Evolutionary conservation across 345 rosid genomes (phyloP), one percentile per base, ranked within the genome.

Genomic region (Citrus glauca): DNA sequence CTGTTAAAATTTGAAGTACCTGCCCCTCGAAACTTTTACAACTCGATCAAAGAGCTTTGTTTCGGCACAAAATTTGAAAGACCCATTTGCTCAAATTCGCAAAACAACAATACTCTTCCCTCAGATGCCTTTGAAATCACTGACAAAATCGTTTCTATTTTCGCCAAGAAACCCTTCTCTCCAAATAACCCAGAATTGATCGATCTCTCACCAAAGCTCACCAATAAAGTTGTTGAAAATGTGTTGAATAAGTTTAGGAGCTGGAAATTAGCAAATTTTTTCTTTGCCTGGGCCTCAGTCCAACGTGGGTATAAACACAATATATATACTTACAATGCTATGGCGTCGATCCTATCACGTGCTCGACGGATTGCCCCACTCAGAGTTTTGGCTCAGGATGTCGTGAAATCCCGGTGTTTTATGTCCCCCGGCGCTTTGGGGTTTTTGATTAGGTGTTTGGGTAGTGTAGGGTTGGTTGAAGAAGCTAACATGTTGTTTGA

Each of bases 341-440:
- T 95, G 97, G 97, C 98, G 1, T 86, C 85, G 24, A 83, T 91
- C 86, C 95, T 95, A 70, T 92, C 97, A 87, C 85, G 89, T 89
- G 98, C 92, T 95, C 98, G 98, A 91, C 95, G 89, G 81, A 88
- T 87, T 86, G 92, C 88, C 88, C 80, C 81, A 86, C 76, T 95
- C 85, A 91, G 77, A 80, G 72, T 16, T 73, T 83, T 95, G 82
- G 89, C 78, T 1, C 27, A 32, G 48, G 87, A 91, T 40, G 82
- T 90, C 74, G 56, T 91, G 19, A 78, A 45, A 80, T 90, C 94
- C 5, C 80, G 82, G 2, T 95, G 95, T 82, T 62, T 65, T 13
- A 90, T 95, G 91, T 82, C 88, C 4, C 95, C 97, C 9, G 98
- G 98, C 4, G 88, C 97, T 28, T 82, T 95, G 80, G 98, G 98